Conservation (phyloP, 805 yeast species). For the Clavispora phyllophila region DNA sequence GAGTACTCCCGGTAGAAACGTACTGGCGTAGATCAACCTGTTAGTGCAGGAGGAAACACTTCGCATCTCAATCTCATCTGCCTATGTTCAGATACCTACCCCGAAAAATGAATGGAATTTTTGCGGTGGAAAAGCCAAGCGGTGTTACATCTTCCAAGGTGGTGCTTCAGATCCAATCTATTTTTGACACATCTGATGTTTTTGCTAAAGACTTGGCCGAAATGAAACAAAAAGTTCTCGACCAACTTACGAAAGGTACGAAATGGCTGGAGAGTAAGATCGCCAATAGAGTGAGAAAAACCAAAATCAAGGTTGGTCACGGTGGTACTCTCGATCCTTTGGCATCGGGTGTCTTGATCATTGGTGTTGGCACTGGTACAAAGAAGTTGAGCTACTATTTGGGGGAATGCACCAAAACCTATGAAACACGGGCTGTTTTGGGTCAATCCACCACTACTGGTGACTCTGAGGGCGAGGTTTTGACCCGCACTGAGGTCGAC, state of each 20-base stretch:
- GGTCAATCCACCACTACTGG: conserved; percentile 94
- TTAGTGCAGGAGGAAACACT: neutral
- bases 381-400: conserved; percentile 70
- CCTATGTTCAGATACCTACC: conserved; percentile 12
- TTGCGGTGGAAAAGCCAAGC: conserved; percentile 86
- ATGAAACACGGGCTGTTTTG: conserved; percentile 77
- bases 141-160: conserved; percentile 80
- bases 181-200: conserved; percentile 54
- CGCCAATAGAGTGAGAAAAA: conserved; percentile 45
- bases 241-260: conserved; percentile 33
- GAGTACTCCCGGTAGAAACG: too few species aligned
- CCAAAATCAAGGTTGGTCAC: conserved; percentile 88
- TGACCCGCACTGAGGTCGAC: conserved; percentile 50
- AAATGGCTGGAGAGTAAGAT: conserved; percentile 43
- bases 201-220: conserved; percentile 52
- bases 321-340: conserved; percentile 97
- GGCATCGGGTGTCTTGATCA: conserved; percentile 89
- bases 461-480: conserved; percentile 81
- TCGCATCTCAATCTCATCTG: neutral
- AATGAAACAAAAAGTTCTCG: conserved; percentile 42
- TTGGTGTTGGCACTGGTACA: conserved; percentile 93
- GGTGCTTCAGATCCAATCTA: conserved; percentile 57
- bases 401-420: conserved; percentile 69
- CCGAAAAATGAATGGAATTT: conserved; percentile 75
- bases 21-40: too few species aligned